Evolutionary conservation across 1,284 basidiomycete genomes (phyloP).

Genomic region (Puccinia horiana): DNA sequence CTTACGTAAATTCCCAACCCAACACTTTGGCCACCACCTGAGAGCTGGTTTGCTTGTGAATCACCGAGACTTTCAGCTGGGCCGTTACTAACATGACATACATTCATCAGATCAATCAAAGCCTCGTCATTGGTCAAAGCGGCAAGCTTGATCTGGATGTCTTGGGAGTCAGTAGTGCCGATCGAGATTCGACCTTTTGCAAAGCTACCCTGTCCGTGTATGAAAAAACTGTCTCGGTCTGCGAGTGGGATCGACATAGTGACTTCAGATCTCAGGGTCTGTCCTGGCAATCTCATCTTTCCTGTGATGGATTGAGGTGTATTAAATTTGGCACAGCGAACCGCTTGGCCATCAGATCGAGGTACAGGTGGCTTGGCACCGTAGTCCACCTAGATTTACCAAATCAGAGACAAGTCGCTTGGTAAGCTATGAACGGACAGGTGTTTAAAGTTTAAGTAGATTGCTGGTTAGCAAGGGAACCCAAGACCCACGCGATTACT

Average conservation of each 20-base stretch:
- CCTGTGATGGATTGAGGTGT: not conserved
- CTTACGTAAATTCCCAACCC: conserved; percentile 46
- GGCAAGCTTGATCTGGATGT: conserved; percentile 19
- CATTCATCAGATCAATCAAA: conserved; percentile 40
- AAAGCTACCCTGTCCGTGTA: conserved; percentile 40
- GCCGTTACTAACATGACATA: conserved; percentile 27
- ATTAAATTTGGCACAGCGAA: conserved; percentile 37
- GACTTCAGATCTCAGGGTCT: conserved; percentile 1
- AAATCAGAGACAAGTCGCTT: too few species aligned
- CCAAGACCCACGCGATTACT: conserved; percentile 12
- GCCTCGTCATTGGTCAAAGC: conserved; percentile 40
- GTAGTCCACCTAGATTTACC: conserved; percentile 24
- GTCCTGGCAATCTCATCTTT: not conserved
- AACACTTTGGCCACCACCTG: not conserved
- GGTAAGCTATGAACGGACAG: not conserved
- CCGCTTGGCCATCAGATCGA: conserved; percentile 13
- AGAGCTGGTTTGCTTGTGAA: not conserved
- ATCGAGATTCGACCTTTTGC: conserved; percentile 40
- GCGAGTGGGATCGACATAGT: conserved; percentile 10
- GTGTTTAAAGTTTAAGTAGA: too few species aligned
- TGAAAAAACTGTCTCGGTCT: conserved; percentile 36
- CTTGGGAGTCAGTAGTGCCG: conserved; percentile 21
- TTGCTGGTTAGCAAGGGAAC: not conserved
- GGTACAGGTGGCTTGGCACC: conserved; percentile 46
- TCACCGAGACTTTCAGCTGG: not conserved